Evolutionary conservation across 2,329 filamentous ascomycete genomes (phyloP).

Genomic region (Fusarium tanahbumbuense): DNA sequence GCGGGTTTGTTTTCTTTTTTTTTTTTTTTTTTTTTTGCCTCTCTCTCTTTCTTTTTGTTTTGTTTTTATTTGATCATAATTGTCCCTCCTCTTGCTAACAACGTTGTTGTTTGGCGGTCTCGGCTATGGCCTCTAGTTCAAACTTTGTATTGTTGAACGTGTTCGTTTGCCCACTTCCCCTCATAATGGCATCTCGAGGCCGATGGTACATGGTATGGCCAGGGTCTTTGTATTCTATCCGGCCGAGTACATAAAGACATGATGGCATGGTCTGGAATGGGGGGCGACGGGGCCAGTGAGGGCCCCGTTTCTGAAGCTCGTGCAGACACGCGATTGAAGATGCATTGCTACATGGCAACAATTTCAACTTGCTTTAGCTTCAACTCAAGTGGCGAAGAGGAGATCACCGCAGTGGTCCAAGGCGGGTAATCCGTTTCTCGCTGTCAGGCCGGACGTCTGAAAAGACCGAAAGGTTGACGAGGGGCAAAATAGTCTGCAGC

Average conservation of each 20-base stretch:
- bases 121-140: conserved; percentile 6
- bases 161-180: conserved; percentile 8
- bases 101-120: conserved; percentile 6
- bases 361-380: conserved; percentile 46
- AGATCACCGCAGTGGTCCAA: conserved; percentile 37
- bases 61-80: not conserved
- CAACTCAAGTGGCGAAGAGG: conserved; percentile 47
- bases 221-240: conserved; percentile 30
- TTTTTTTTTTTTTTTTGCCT: too few species aligned
- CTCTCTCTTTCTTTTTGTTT: conserved; percentile 4
- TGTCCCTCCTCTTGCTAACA: not conserved
- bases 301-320: conserved; percentile 41
- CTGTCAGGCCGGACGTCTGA: conserved; percentile 33
- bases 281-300: conserved; percentile 31
- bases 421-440: conserved; percentile 42
- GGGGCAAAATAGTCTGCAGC: conserved; percentile 34
- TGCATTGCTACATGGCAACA: conserved; percentile 42
- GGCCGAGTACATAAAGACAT: conserved; percentile 28
- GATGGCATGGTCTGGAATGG: conserved; percentile 39
- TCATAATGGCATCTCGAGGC: conserved; percentile 11
- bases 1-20: too few species aligned
- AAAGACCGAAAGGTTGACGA: conserved; percentile 35
- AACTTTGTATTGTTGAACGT: conserved; percentile 19
- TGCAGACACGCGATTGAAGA: conserved; percentile 45
- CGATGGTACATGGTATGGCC: conserved; percentile 16